Evolutionary conservation across 768 basidiomycete species (phyloP), one percentile per base, ranked within the genome.

Genomic region (Termitomyces sp.): DNA sequence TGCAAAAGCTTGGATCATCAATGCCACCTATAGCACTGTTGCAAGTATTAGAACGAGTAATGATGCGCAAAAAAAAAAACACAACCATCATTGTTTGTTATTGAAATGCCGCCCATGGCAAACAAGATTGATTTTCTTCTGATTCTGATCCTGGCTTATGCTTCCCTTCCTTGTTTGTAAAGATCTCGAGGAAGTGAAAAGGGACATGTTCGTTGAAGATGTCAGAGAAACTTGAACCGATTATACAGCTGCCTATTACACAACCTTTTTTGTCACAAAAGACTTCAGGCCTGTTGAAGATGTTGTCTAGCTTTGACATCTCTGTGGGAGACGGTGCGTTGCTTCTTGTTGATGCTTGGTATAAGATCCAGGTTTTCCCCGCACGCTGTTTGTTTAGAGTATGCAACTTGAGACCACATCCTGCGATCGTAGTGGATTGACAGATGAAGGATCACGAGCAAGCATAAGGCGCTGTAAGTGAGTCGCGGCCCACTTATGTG

Each of bases 321-420:
- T 71, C 58, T 1, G 63, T 52, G 1, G 82, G 84, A 18, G 70
- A 69, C 43, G 57, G 69, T 20, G 63, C 55, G 53, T 56, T 53
- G 8, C 35, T 54, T 50, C 59, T 33, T 16, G 33, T 24, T 14
- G 69, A 64, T 50, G 58, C 60, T 40, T 73, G 63, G 64, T 76
- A 84, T 1, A 63, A 53, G 7, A 70, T 63, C 85, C 85, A 88
- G 8, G 77, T 75, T 42, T 86, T 74, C 26, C 69, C 72, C 0
- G 81, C 69, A 2, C 86, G 79, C 67, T 87, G 85, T 28, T 80
- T 76, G 60, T 87, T 88, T 28, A 87, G 72, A 0, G 82, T 73
- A 28, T 80, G 79, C 35, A 88, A 70, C 8, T 76, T 75, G 22
- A 89, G 75, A 0, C 79, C 80, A 10, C 80, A 78, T 14, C 88